A percentile compares a stretch with the other conserved stretches of the same genome.
Evolutionary conservation across 176 grass and related monocot genomes (phyloP).

Genomic region (Tuctoria greenei): DNA sequence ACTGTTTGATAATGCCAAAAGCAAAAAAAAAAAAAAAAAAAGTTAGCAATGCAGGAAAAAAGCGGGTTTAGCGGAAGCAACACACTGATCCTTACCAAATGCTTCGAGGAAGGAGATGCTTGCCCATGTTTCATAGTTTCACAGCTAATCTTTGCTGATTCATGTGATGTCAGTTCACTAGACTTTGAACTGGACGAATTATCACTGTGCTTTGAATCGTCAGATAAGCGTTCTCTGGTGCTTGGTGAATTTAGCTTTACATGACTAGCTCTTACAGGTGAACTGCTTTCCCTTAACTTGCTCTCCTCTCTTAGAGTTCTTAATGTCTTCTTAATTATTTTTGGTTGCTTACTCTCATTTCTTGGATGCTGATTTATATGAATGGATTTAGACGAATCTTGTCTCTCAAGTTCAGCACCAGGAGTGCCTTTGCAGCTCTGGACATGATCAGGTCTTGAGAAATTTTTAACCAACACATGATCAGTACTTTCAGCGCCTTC

Average conservation of each 20-base stretch:
- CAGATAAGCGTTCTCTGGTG: constrained; percentile 49
- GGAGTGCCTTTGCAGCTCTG: constrained; percentile 36
- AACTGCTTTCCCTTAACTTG: constrained; percentile 68
- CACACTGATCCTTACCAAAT: constrained; percentile 58
- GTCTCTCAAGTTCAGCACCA: constrained; percentile 51
- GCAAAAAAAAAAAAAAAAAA: constrained; percentile 6
- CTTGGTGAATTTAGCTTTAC: constrained; percentile 53
- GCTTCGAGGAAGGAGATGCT: constrained; percentile 50
- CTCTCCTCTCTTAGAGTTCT: constrained; percentile 67
- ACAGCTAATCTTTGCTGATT: constrained; percentile 43
- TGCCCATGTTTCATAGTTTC: constrained; percentile 58
- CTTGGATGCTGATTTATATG: constrained; percentile 53
- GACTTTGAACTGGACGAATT: constrained; percentile 70
- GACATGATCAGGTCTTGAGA: constrained; percentile 34
- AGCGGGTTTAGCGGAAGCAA: constrained; percentile 27
- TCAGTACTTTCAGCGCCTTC: constrained; percentile 44
- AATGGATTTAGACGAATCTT: constrained; percentile 52
- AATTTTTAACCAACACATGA: constrained; percentile 10
- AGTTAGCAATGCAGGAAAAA: constrained; percentile 36
- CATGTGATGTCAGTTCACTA: constrained; percentile 56
- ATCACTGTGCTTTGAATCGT: constrained; percentile 56
- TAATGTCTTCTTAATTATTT: constrained; percentile 71
- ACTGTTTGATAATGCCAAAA: constrained; percentile 54
- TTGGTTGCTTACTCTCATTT: constrained; percentile 60
- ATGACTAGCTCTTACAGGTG: constrained; percentile 65